Evolutionary conservation across 106 monocot genomes (phyloP).

Genomic region (Allium fistulosum): DNA sequence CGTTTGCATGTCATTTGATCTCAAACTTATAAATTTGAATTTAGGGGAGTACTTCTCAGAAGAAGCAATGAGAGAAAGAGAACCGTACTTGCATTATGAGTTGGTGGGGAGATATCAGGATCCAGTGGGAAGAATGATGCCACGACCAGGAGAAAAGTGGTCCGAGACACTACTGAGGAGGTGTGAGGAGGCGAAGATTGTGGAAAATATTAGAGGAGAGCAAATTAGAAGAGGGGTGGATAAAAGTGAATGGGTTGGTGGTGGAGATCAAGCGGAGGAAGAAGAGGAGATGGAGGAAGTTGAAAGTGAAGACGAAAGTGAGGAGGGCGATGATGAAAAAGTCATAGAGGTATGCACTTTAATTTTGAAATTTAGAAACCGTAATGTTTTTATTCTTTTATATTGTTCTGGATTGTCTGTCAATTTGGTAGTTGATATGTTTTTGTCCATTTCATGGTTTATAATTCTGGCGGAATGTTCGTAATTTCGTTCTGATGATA

Average conservation of each 20-base stretch:
- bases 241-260: constrained; percentile 73
- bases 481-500: too few relatives aligned
- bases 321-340: constrained; percentile 20
- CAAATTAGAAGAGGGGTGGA: constrained; percentile 68
- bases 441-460: too few relatives aligned
- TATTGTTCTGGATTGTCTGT: too few relatives aligned
- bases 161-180: constrained; percentile 87
- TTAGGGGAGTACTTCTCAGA: constrained; percentile 86
- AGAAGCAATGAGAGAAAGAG: constrained; percentile 89
- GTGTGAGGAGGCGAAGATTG: constrained; percentile 60
- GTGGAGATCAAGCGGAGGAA: constrained; percentile 12
- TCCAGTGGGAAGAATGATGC: constrained; percentile 50
- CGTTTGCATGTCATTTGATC: too few relatives aligned
- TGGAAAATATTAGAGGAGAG: constrained; percentile 73
- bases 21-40: too few relatives aligned
- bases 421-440: too few relatives aligned
- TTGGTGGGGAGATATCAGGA: constrained; percentile 86
- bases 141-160: constrained; percentile 84
- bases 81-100: constrained; percentile 86
- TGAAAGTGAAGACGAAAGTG: constrained; percentile 54
- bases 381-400: too few relatives aligned
- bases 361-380: background rate
- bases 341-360: constrained; percentile 3
- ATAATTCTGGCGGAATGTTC: too few relatives aligned
- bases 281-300: constrained; percentile 47